Base-by-base conservation (phyloP, 108 stramenopile species). In the Cylindrotheca fusiformis region DNA sequence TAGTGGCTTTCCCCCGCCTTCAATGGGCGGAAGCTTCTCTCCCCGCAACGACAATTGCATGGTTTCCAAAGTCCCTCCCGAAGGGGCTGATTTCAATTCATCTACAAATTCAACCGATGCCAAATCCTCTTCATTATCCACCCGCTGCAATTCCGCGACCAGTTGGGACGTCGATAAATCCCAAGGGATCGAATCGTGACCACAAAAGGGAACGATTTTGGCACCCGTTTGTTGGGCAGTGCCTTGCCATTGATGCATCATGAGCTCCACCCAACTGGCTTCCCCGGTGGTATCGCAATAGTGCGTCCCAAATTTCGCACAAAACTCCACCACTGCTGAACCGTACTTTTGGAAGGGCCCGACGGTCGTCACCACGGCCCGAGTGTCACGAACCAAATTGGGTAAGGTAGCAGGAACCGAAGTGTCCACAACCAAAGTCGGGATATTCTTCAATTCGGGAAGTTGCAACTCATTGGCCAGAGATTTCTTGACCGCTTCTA, bases 231-330 rank as follows among this genome's bases (percentile, higher is more conserved):
- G 21, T 45, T 70, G 47, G 19, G 97, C 95, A 0, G 52, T 65
- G 12, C 57, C 70, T 29, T 84, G 83, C 50, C 84, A 88, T 41
- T 60, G 32, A 26, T 47, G 59, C 49, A 80, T 87, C 92, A 95
- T 94, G n/a, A 75, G 52, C 48, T 78, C 72, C 45, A 84, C 88
- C 96, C 95, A 98, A 18, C 48, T 49, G 0, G 75, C 65, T 75
- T 97, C 96, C 5, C 97, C 96, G 0, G 98, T 98, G 48, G 96
- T 95, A 66, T 99, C 99, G 14, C 62, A 72, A 74, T 94, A 96
- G 64, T 97, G 82, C 0, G 92, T 91, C 12, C 97, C 97, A 58
- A 76, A 71, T 28, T 77, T 72, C 12, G 80, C 95, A 58, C 97
- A 97, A 30, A 78, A 76, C 23, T 85, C 77, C 10, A 98, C 97